These are phyloP conservation scores for Ailanthus altissimus DNA, from an alignment of 345 rosid species.

Conservation along the genomic window DNA sequence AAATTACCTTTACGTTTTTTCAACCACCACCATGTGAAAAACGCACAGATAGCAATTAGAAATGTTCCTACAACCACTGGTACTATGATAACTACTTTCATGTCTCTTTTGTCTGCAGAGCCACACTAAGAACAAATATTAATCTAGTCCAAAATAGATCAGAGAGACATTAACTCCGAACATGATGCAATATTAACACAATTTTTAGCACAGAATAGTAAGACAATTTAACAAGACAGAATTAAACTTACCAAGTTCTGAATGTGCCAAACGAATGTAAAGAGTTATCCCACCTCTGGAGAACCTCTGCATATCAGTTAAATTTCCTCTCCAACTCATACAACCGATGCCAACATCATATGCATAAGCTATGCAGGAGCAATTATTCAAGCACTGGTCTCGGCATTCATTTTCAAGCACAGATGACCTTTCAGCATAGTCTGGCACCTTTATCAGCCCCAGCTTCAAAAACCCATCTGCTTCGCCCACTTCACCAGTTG, in stretches of 20 bases:
- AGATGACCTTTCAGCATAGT: constrained; percentile 26
- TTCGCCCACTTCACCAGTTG: constrained; percentile 26
- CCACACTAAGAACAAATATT: background rate
- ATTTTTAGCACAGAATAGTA: background rate
- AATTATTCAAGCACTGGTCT: constrained; percentile 40
- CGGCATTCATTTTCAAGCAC: constrained; percentile 32
- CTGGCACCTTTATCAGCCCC: constrained; percentile 45
- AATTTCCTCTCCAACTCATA: constrained; percentile 43
- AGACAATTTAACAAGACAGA: background rate
- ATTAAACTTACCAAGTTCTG: constrained; percentile 31
- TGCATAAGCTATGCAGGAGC: constrained; percentile 59
- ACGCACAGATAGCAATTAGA: constrained; percentile 14
- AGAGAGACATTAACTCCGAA: constrained; percentile 22
- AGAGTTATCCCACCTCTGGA: constrained; percentile 41
- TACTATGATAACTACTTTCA: background rate
- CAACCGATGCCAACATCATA: constrained; percentile 45
- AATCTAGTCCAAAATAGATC: background rate
- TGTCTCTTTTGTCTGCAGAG: constrained; percentile 19
- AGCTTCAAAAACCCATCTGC: constrained; percentile 46
- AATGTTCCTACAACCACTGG: constrained; percentile 13
- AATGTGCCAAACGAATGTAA: constrained; percentile 38
- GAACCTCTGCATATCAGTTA: constrained; percentile 41
- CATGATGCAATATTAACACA: no score
- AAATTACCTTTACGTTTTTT: constrained; percentile 25
- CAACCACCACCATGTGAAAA: constrained; percentile 17